A percentile compares a stretch with the other conserved stretches of the same genome.
Evolutionary conservation across 2,329 filamentous ascomycete species (phyloP).

Genomic region (Cladophialophora chaetospira): DNA sequence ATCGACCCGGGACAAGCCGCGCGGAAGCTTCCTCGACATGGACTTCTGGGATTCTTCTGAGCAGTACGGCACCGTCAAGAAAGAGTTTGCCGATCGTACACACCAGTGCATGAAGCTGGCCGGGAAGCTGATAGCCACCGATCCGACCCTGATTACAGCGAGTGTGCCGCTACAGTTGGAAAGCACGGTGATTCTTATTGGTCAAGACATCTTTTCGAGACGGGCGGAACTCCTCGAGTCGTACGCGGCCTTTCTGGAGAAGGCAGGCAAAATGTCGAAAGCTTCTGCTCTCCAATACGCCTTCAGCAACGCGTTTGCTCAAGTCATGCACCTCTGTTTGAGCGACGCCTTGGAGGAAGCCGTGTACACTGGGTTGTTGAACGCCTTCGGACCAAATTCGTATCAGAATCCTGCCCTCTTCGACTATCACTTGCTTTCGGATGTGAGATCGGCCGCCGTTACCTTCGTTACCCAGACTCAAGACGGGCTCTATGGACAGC

Average conservation of each 20-base stretch:
- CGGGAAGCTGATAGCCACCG: not conserved
- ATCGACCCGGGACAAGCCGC: not conserved
- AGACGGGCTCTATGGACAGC: not conserved
- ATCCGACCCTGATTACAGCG: not conserved
- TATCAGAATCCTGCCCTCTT: not conserved
- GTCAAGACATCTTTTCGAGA: not conserved
- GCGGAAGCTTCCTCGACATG: not conserved
- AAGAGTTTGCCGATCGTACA: not conserved
- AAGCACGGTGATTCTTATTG: not conserved
- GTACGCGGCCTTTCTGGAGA: not conserved
- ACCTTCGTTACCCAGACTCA: not conserved
- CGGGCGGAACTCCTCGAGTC: not conserved
- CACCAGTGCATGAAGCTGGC: not conserved
- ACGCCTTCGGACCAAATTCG: not conserved
- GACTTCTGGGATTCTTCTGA: not conserved
- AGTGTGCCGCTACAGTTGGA: not conserved
- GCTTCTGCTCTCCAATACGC: not conserved
- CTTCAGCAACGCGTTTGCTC: not conserved
- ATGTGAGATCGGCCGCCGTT: not conserved
- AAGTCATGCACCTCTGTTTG: not conserved
- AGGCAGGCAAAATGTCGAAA: not conserved
- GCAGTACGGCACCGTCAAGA: not conserved
- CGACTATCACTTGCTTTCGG: not conserved
- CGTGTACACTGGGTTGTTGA: not conserved
- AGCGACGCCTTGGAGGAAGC: not conserved